These are phyloP conservation scores for Marasmius tenuissimus DNA, from an alignment of 1,284 basidiomycete genomes.

Conservation along the genomic window DNA sequence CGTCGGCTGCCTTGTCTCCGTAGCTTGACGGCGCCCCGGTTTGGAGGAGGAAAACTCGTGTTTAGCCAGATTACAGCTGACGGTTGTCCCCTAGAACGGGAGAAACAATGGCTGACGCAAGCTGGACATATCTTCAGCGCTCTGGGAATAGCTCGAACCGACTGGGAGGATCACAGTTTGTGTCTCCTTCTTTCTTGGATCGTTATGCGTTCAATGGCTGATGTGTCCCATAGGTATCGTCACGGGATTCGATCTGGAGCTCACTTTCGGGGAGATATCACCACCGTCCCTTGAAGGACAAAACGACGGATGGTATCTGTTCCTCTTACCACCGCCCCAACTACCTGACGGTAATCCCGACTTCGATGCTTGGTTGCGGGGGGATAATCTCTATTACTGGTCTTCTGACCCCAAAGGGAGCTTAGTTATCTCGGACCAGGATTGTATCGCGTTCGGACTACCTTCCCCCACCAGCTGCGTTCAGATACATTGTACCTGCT, in stretches of 20 bases:
- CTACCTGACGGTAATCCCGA: background rate
- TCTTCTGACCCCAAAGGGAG: background rate
- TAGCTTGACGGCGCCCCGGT: too few relatives aligned
- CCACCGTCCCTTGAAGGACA: background rate
- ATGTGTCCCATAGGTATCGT: background rate
- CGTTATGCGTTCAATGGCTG: too few relatives aligned
- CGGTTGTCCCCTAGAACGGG: too few relatives aligned
- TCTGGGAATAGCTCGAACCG: too few relatives aligned
- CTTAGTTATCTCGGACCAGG: background rate
- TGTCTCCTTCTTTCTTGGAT: too few relatives aligned
- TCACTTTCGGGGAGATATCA: background rate
- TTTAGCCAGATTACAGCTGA: too few relatives aligned
- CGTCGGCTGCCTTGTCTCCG: too few relatives aligned
- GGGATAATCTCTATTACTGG: background rate
- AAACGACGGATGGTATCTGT: background rate
- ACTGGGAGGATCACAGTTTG: too few relatives aligned
- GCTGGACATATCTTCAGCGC: too few relatives aligned
- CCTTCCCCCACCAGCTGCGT: background rate
- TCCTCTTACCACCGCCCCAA: background rate
- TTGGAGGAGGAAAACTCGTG: too few relatives aligned
- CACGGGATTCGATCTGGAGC: background rate
- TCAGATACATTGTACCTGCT: background rate
- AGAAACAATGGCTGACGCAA: too few relatives aligned
- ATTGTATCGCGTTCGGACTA: background rate
- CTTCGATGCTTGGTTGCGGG: background rate